Evolutionary conservation across 2,329 filamentous ascomycete species (phyloP).

Genomic region (Aspergillus piperis): DNA sequence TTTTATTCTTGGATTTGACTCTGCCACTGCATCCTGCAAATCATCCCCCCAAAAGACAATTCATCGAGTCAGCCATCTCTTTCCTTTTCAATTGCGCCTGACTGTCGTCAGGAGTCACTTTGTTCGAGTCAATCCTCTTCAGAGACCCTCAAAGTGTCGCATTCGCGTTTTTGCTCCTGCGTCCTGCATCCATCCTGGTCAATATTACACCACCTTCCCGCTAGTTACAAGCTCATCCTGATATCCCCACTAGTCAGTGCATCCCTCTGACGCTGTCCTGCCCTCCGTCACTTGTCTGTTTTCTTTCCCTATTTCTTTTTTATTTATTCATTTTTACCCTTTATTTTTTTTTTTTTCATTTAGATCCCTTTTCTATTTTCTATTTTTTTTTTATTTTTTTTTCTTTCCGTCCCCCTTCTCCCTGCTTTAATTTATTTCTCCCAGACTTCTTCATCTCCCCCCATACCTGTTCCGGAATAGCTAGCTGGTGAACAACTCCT

Average conservation of each 20-base stretch:
- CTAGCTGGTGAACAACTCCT: constrained; percentile 18
- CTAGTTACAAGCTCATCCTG: constrained; percentile 39
- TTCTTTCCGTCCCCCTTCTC: constrained; percentile 15
- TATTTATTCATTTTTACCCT: constrained; percentile 14
- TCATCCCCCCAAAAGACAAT: constrained; percentile 18
- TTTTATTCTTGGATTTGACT: not conserved
- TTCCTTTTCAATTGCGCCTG: constrained; percentile 1
- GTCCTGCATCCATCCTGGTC: constrained; percentile 40
- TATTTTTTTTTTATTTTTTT: constrained; percentile 15
- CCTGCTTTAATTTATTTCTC: constrained; percentile 7
- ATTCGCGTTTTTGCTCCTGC: constrained; percentile 31
- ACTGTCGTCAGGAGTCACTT: constrained; percentile 13
- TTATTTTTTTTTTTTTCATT: constrained; percentile 16
- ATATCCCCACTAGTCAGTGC: constrained; percentile 30
- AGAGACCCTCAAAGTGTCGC: constrained; percentile 23
- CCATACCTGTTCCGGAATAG: constrained; percentile 21
- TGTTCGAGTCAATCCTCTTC: constrained; percentile 18
- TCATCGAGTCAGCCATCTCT: constrained; percentile 2
- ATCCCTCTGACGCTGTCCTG: constrained; percentile 21
- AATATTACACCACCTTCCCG: constrained; percentile 42
- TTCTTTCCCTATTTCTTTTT: constrained; percentile 18
- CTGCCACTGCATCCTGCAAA: constrained; percentile 25
- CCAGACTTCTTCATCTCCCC: constrained; percentile 8
- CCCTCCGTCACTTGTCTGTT: constrained; percentile 17
- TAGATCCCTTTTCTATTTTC: constrained; percentile 17